A percentile compares a stretch with the other conserved stretches of the same genome.
Evolutionary conservation across 306 rosid species (phyloP).

Genomic region (Astragalus membranaceus): DNA sequence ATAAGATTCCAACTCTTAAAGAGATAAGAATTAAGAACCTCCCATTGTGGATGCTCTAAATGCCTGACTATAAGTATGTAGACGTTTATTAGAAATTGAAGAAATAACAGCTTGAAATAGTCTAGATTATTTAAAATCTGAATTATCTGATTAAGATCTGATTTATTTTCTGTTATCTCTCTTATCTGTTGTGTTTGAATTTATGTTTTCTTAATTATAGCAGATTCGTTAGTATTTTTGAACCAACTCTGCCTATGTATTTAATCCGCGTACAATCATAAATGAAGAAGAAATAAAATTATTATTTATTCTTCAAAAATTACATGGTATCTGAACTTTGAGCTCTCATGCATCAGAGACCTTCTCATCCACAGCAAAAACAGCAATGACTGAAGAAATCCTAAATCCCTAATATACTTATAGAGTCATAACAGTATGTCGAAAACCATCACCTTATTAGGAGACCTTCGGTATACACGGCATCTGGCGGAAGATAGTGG

Average conservation of each 20-base stretch:
- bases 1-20: too few species aligned
- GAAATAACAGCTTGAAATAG: not conserved
- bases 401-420: not conserved
- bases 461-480: conserved; percentile 48
- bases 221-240: not conserved
- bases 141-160: not conserved
- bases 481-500: conserved; percentile 79
- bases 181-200: not conserved
- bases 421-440: not conserved
- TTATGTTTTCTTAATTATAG: not conserved
- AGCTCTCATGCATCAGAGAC: too few species aligned
- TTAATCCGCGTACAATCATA: not conserved
- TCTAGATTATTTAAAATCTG: not conserved
- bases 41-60: too few species aligned
- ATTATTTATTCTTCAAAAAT: not conserved
- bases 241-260: not conserved
- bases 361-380: too few species aligned
- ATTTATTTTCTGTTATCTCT: not conserved
- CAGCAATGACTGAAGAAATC: too few species aligned
- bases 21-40: too few species aligned
- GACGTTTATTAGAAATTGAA: not conserved
- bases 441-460: conserved; percentile 45
- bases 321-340: too few species aligned
- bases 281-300: not conserved
- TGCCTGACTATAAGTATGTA: not conserved